Base-by-base conservation (phyloP, 192 early-diverging fungal species). In the Dispira simplex region DNA sequence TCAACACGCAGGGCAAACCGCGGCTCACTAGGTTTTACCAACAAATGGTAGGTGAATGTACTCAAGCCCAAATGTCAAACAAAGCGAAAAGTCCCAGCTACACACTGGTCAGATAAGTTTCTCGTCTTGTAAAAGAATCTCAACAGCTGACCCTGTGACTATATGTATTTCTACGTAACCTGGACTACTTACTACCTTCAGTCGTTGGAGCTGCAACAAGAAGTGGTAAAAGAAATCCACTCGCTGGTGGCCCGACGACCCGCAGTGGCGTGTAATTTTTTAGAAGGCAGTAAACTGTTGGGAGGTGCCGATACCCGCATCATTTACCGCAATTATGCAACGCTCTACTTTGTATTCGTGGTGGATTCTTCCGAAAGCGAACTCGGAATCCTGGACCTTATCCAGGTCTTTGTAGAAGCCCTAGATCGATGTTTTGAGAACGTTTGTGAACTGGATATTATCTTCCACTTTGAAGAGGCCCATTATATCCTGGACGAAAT, bases 271-370 rank as follows among this genome's bases (percentile, higher is more conserved):
- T 96, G 96, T 74, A 94, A 97, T 64, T 97, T 97, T 67, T 70
- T 96, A 25, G 88, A 93, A 63, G 89, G 91, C 12, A 85, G 81
- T 48, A 84, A 86, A 48, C 72, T 87, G 51, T 73, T 93, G 9
- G 90, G 86, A 46, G 87, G 91, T 8, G 76, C 85, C 53, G 89
- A 92, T 66, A 87, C 91, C 0, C 84, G 90, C 55, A 88, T 99
- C 63, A 91, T 99, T 46, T 99, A 99, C 71, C 74, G 96, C 20
- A 90, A 94, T 70, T 97, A 95, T 75, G 94, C 94, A 0, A 97
- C 94, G 0, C 73, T 99, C n/a, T 97, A 92, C 70, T 97, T 99
- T 83, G 90, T 92, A 6, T 97, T 99, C 77, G 89, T 99, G 0
- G 94, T 94, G 0, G 96, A 99, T 70, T 84, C 86, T 32, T 90